Conservation (phyloP, 495 filamentous ascomycete genomes). For the Symbiotaphrina buchneri region DNA sequence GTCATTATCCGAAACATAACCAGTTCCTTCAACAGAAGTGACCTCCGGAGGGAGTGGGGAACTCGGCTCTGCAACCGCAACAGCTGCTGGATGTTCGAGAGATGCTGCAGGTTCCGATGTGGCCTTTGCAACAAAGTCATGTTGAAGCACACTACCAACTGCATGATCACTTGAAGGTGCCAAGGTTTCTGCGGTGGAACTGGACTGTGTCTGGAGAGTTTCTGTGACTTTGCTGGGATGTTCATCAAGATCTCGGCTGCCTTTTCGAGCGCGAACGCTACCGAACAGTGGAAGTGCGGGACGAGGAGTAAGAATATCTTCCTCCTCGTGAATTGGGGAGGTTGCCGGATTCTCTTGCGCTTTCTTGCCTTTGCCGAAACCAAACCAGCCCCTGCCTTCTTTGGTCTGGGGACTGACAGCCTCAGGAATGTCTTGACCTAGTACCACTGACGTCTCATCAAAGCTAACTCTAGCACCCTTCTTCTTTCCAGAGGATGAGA, state of each 20-base stretch:
- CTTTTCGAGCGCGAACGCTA: slow-evolving; percentile 1
- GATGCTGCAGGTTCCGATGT: no score
- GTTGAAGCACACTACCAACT: slow-evolving; percentile 33
- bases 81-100: no score
- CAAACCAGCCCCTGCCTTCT: slow-evolving; percentile 27
- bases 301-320: slow-evolving; percentile 4
- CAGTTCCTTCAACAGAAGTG: slow-evolving; percentile 35
- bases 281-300: slow-evolving; percentile 5
- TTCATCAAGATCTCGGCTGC: neutral
- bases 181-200: slow-evolving; percentile 7
- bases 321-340: slow-evolving; percentile 16
- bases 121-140: slow-evolving; percentile 17
- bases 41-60: slow-evolving; percentile 45
- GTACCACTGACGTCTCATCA: slow-evolving; percentile 44
- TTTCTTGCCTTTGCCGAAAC: slow-evolving; percentile 3
- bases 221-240: slow-evolving; percentile 16
- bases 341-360: slow-evolving; percentile 8
- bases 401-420: slow-evolving; percentile 23
- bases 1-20: slow-evolving; percentile 26
- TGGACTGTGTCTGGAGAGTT: slow-evolving; percentile 9
- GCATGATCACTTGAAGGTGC: slow-evolving; percentile 41
- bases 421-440: slow-evolving; percentile 29
- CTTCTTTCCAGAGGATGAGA: slow-evolving; percentile 22
- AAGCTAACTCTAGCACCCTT: slow-evolving; percentile 69
- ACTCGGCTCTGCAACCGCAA: no score